A percentile compares a stretch with the other conserved stretches of the same genome.
These are phyloP conservation scores for Chlorella sp. DNA, from an alignment of 139 green algal species.

Conservation along the genomic window DNA sequence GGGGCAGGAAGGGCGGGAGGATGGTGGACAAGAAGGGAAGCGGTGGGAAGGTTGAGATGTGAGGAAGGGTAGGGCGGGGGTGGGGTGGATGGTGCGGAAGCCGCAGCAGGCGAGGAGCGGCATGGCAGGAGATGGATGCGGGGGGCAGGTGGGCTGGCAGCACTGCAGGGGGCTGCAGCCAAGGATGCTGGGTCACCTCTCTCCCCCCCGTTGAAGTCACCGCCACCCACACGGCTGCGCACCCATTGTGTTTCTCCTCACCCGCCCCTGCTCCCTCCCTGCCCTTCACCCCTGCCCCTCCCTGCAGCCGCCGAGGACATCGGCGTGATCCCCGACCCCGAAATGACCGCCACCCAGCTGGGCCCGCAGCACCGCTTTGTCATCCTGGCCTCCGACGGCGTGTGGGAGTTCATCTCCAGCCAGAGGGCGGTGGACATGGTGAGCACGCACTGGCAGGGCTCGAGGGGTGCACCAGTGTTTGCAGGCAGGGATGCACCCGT, in stretches of 20 bases:
- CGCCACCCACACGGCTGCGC: not conserved
- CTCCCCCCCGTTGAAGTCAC: too few species aligned
- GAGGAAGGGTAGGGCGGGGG: too few species aligned
- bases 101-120: too few species aligned
- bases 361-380: slow-evolving; percentile 74
- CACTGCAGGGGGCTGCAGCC: not conserved
- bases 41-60: too few species aligned
- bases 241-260: not conserved
- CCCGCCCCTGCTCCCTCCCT: not conserved
- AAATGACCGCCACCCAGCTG: slow-evolving; percentile 77
- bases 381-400: slow-evolving; percentile 92
- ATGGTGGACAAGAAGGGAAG: too few species aligned
- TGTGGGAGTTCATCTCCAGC: slow-evolving; percentile 95
- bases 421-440: slow-evolving; percentile 93
- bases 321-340: slow-evolving; percentile 90
- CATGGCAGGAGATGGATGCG: too few species aligned
- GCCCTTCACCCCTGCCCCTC: not conserved
- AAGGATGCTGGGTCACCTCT: not conserved
- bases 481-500: too few species aligned
- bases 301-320: slow-evolving; percentile 85
- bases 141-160: too few species aligned
- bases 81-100: too few species aligned
- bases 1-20: not conserved
- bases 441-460: not conserved
- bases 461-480: too few species aligned